phyloP scores from a whole-genome alignment of 169 alveolate genomes.

The Plasmodium malariae region DNA sequence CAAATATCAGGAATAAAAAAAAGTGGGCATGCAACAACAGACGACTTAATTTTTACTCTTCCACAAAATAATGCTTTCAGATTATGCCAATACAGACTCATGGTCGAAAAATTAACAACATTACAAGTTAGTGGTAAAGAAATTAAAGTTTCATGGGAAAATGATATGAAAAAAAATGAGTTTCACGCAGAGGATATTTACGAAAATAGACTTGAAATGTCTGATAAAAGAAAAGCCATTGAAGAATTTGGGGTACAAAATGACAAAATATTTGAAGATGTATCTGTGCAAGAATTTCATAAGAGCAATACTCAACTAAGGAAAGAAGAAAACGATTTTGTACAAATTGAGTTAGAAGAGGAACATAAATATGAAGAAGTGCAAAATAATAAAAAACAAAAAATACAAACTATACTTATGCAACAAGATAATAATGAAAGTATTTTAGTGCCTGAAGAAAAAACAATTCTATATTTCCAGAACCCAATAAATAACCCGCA shows the following conservation, averaged over 20 bases:
- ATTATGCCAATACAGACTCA: constrained; percentile 83
- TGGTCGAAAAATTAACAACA: constrained; percentile 79
- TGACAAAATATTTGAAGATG: constrained; percentile 38
- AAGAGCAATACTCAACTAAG: constrained; percentile 63
- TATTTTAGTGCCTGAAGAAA: constrained; percentile 65
- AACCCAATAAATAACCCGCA: background rate
- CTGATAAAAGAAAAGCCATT: constrained; percentile 73
- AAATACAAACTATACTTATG: constrained; percentile 31
- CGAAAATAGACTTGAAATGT: constrained; percentile 68
- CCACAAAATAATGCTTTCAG: constrained; percentile 87
- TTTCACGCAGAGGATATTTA: constrained; percentile 55
- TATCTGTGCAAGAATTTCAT: constrained; percentile 56
- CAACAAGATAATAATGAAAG: constrained; percentile 18
- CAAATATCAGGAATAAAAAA: constrained; percentile 81
- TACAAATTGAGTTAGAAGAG: constrained; percentile 52
- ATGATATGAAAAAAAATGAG: constrained; percentile 76
- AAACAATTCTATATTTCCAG: constrained; percentile 32
- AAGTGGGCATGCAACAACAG: constrained; percentile 82
- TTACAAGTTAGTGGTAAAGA: constrained; percentile 84
- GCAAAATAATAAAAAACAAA: constrained; percentile 12
- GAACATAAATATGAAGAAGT: constrained; percentile 38
- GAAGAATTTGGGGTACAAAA: constrained; percentile 62
- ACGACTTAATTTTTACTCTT: constrained; percentile 81
- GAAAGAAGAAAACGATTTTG: constrained; percentile 38
- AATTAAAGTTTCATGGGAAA: constrained; percentile 83